Percentiles rank a stretch among this genome's conserved stretches.
These are phyloP conservation scores for Coemansia sp. DNA, from an alignment of 192 early-diverging fungal genomes.

Conservation along the genomic window DNA sequence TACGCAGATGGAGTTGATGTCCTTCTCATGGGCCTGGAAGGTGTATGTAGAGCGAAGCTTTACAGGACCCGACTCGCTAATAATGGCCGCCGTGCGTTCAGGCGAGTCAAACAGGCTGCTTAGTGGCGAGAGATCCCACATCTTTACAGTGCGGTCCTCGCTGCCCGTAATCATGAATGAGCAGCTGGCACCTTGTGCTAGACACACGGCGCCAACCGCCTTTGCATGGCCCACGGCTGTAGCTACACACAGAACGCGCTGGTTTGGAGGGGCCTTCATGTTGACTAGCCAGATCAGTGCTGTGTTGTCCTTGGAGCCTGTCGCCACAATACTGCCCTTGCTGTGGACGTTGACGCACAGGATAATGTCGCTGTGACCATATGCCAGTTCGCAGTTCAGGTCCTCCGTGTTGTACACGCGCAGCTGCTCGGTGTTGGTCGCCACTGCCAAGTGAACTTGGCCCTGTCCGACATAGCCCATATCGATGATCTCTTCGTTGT, in stretches of 20 bases:
- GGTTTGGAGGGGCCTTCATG: conserved; percentile 58
- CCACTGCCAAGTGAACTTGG: conserved; percentile 80
- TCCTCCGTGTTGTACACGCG: conserved; percentile 81
- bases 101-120: conserved; percentile 29
- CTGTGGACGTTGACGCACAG: conserved; percentile 73
- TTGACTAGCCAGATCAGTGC: conserved; percentile 81
- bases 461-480: conserved; percentile 74
- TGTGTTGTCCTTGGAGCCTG: conserved; percentile 93
- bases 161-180: conserved; percentile 82
- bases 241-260: conserved; percentile 68
- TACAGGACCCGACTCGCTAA: conserved; percentile 21
- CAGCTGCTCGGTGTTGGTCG: conserved; percentile 92
- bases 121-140: conserved; percentile 79
- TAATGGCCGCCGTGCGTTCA: background rate
- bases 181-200: conserved; percentile 65
- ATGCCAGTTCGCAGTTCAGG: conserved; percentile 82
- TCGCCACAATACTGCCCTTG: conserved; percentile 72
- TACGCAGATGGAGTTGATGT: conserved; percentile 92
- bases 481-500: conserved; percentile 96
- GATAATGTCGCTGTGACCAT: conserved; percentile 89
- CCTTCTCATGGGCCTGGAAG: conserved; percentile 93
- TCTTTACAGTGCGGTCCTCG: conserved; percentile 95
- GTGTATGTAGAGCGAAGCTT: conserved; percentile 73
- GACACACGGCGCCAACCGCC: conserved; percentile 85
- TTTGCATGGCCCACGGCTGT: conserved; percentile 89